Conservation (phyloP, 108 stramenopile genomes). For the Parmales sp. region DNA sequence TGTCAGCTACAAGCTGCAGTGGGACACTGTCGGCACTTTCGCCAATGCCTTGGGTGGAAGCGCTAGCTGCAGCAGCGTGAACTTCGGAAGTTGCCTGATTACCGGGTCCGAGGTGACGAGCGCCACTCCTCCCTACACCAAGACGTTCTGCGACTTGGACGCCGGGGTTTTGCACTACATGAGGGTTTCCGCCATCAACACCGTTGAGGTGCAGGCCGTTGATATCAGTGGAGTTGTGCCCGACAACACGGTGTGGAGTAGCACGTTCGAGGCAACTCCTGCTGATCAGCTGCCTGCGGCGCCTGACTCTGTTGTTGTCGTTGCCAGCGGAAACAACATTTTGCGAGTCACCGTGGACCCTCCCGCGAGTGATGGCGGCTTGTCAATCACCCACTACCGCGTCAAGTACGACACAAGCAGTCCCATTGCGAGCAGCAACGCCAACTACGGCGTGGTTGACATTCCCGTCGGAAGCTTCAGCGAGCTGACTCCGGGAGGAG, state of each 20-base stretch:
- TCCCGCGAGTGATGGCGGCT: slow-evolving; percentile 49
- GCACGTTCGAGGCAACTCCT: slow-evolving; percentile 22
- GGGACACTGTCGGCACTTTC: slow-evolving; percentile 48
- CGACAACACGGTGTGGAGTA: slow-evolving; percentile 51
- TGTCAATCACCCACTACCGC: slow-evolving; percentile 37
- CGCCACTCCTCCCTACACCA: slow-evolving; percentile 34
- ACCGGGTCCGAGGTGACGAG: slow-evolving; percentile 21
- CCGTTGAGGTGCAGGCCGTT: slow-evolving; percentile 40
- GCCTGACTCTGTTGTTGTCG: slow-evolving; percentile 30
- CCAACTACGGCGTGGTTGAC: not conserved
- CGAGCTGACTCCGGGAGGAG: slow-evolving; percentile 11
- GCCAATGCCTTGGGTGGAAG: slow-evolving; percentile 17
- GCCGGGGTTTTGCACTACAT: slow-evolving; percentile 43
- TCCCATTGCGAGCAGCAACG: not conserved
- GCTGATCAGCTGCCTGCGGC: slow-evolving; percentile 47
- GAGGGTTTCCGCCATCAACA: slow-evolving; percentile 50
- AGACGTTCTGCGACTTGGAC: slow-evolving; percentile 41
- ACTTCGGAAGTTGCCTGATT: slow-evolving; percentile 43
- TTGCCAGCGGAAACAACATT: slow-evolving; percentile 27
- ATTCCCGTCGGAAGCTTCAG: slow-evolving; percentile 11
- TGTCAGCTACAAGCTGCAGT: slow-evolving; percentile 50
- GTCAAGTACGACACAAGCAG: slow-evolving; percentile 38
- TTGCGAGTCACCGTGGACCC: slow-evolving; percentile 43
- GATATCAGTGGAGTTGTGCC: slow-evolving; percentile 32
- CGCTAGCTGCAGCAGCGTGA: slow-evolving; percentile 34